Evolutionary conservation across 331 rosid genomes (phyloP).

Genomic region (Erythrophleum ivorense): DNA sequence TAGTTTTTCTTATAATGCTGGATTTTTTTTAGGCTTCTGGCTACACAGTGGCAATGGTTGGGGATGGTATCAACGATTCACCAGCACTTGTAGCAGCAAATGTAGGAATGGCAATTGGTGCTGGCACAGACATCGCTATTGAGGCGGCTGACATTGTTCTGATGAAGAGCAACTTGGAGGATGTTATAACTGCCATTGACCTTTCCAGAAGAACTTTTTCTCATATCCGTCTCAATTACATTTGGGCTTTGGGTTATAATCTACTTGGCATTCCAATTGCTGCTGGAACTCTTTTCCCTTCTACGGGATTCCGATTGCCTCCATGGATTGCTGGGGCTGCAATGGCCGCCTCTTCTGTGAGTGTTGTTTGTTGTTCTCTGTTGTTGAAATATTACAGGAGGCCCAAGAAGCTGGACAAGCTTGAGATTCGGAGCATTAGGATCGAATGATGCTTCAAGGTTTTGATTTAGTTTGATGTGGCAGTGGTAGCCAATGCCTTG

Average conservation of each 20-base stretch:
- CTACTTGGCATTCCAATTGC: conserved; percentile 89
- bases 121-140: conserved; percentile 95
- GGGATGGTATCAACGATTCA: conserved; percentile 94
- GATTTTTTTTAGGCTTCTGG: conserved; percentile 59
- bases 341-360: conserved; percentile 96
- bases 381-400: conserved; percentile 79
- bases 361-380: conserved; percentile 89
- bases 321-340: conserved; percentile 99
- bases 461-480: conserved; percentile 2
- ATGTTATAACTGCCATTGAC: conserved; percentile 87
- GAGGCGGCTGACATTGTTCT: conserved; percentile 96
- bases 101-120: conserved; percentile 96
- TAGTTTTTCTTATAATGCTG: neutral
- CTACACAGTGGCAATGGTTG: conserved; percentile 86
- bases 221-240: conserved; percentile 76
- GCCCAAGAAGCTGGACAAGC: conserved; percentile 69
- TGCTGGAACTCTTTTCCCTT: conserved; percentile 85
- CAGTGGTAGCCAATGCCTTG: neutral
- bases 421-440: conserved; percentile 59
- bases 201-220: conserved; percentile 81
- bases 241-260: conserved; percentile 90
- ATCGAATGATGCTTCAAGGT: conserved; percentile 46
- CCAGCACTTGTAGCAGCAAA: conserved; percentile 94
- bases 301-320: conserved; percentile 71
- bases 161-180: conserved; percentile 94